A percentile compares a stretch with the other conserved stretches of the same genome.
Evolutionary conservation across 352 stramenopile species (phyloP).

Genomic region (Peronospora farinosa): DNA sequence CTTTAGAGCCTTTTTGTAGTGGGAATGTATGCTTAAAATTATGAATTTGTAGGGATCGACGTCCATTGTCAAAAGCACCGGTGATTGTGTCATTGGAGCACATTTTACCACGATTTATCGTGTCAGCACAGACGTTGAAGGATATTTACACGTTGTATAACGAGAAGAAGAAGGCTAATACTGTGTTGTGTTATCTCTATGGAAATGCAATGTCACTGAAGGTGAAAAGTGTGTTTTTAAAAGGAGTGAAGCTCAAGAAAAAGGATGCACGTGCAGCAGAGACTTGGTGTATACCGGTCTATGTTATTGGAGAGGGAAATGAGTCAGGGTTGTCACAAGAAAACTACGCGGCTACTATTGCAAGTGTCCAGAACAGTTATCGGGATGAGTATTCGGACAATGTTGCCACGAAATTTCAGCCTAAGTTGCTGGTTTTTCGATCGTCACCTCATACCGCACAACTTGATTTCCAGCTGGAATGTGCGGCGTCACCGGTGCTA

Average conservation of each 20-base stretch:
- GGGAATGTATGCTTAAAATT: constrained; percentile 3
- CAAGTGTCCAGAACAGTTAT: constrained; percentile 26
- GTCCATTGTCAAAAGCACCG: constrained; percentile 36
- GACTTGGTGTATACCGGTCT: constrained; percentile 37
- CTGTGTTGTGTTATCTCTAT: constrained; percentile 38
- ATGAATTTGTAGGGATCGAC: constrained; percentile 44
- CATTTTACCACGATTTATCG: constrained; percentile 42
- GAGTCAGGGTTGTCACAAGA: constrained; percentile 18
- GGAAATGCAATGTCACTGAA: constrained; percentile 18
- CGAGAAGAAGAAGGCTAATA: constrained; percentile 5
- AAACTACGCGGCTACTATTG: constrained; percentile 29
- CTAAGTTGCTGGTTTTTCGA: constrained; percentile 32
- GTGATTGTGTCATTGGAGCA: constrained; percentile 36
- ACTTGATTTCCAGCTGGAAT: constrained; percentile 47
- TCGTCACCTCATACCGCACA: constrained; percentile 33
- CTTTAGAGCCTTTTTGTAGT: background rate
- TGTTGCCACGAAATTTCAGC: constrained; percentile 33
- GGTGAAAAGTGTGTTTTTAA: constrained; percentile 22
- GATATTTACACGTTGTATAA: constrained; percentile 36
- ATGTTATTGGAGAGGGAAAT: constrained; percentile 10
- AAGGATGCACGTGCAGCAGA: constrained; percentile 16
- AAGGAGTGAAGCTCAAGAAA: constrained; percentile 28
- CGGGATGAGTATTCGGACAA: constrained; percentile 34
- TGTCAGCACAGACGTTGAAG: constrained; percentile 43
- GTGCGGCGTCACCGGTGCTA: constrained; percentile 25